Evolutionary conservation across 176 grass and related monocot genomes (phyloP).

Genomic region (Aegilops tauschii): DNA sequence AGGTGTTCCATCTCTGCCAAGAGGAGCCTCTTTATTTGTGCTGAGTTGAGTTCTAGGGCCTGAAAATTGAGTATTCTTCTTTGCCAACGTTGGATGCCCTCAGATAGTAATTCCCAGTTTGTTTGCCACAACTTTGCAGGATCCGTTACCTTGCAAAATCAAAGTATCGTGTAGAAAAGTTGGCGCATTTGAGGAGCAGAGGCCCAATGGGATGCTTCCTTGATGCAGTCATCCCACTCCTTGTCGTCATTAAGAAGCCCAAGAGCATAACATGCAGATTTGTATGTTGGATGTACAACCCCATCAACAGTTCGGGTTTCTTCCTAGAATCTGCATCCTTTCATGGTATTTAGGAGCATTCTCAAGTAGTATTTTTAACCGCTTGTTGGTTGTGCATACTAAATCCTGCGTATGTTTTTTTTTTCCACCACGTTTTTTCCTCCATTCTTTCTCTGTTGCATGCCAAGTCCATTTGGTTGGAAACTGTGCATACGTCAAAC

Average conservation of each 20-base stretch:
- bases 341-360: neutral
- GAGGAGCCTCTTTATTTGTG: neutral
- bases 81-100: neutral
- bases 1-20: too few relatives aligned
- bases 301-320: neutral
- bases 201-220: neutral
- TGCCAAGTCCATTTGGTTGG: too few relatives aligned
- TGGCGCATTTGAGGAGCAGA: constrained; percentile 3
- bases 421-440: too few relatives aligned
- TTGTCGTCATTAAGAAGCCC: too few relatives aligned
- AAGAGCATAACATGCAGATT: too few relatives aligned
- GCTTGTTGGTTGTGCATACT: neutral
- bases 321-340: neutral
- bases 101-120: neutral
- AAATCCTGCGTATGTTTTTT: too few relatives aligned
- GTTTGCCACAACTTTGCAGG: neutral
- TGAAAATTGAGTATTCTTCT: constrained; percentile 1
- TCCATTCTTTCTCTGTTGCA: too few relatives aligned
- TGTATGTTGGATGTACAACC: too few relatives aligned
- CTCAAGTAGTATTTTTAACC: constrained; percentile 4
- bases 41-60: neutral
- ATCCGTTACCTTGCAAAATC: neutral
- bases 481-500: too few relatives aligned
- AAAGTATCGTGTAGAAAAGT: constrained; percentile 19
- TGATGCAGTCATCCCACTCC: too few relatives aligned